These are phyloP conservation scores for Elongisporangium anandrum DNA, from an alignment of 352 stramenopile species.

Conservation along the genomic window DNA sequence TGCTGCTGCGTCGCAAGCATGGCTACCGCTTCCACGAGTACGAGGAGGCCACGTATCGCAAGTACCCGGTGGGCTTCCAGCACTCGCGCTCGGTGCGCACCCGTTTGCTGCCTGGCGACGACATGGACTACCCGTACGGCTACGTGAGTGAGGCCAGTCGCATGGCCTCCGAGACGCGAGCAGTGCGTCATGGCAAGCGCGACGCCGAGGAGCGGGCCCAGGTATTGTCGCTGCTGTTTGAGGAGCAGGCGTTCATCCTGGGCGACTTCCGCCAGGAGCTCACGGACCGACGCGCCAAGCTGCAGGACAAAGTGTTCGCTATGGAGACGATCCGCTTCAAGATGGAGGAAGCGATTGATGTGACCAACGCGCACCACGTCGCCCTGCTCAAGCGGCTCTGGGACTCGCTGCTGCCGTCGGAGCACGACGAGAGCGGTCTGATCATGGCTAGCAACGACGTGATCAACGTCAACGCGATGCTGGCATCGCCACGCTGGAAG, in stretches of 20 bases:
- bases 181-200: slow-evolving; percentile 46
- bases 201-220: slow-evolving; percentile 66
- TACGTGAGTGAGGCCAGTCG: slow-evolving; percentile 30
- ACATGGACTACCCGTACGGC: slow-evolving; percentile 28
- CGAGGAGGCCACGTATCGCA: slow-evolving; percentile 57
- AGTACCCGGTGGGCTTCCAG: slow-evolving; percentile 73
- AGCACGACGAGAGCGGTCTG: slow-evolving; percentile 16
- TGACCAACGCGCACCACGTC: slow-evolving; percentile 43
- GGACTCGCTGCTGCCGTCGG: slow-evolving; percentile 39
- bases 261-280: slow-evolving; percentile 63
- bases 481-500: slow-evolving; percentile 60
- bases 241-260: slow-evolving; percentile 49
- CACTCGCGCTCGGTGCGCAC: slow-evolving; percentile 40
- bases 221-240: slow-evolving; percentile 59
- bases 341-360: slow-evolving; percentile 64
- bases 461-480: slow-evolving; percentile 43
- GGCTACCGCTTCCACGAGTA: slow-evolving; percentile 61
- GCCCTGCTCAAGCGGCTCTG: slow-evolving; percentile 66
- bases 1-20: slow-evolving; percentile 55
- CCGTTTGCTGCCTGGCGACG: slow-evolving; percentile 39
- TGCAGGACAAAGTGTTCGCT: slow-evolving; percentile 60
- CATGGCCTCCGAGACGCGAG: slow-evolving; percentile 27
- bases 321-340: slow-evolving; percentile 71
- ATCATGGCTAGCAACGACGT: slow-evolving; percentile 2
- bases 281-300: slow-evolving; percentile 23